Conservation (phyloP, 495 filamentous ascomycete species). For the Xylaria sp. region DNA sequence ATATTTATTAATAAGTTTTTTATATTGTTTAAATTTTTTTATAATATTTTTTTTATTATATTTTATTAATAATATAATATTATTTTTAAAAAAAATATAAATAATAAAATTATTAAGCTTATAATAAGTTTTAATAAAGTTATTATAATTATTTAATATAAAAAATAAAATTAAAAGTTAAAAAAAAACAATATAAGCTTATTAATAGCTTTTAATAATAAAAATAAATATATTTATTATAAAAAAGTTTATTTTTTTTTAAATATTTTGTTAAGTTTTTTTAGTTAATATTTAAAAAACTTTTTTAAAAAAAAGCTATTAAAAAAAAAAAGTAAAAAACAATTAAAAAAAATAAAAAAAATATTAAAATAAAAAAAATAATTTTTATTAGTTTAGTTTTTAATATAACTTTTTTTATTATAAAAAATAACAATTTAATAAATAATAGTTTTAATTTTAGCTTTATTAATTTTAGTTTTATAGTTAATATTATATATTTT, state of each 20-base stretch:
- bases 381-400: no score
- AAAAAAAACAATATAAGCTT: no score
- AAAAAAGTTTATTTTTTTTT: neutral
- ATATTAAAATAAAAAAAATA: neutral
- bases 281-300: neutral
- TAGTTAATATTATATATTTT: neutral
- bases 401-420: no score
- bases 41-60: neutral
- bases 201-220: no score
- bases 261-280: neutral
- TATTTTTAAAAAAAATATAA: neutral
- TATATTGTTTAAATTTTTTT: neutral
- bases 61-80: neutral
- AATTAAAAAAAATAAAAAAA: neutral
- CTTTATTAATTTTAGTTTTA: neutral
- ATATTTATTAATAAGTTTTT: neutral
- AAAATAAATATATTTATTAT: neutral
- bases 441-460: neutral
- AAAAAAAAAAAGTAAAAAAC: neutral
- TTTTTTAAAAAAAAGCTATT: no score
- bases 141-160: neutral
- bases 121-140: no score
- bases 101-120: no score
- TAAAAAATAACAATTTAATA: no score
- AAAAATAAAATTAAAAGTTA: neutral